phyloP scores from a whole-genome alignment of 1,139 yeast species.

The Scheffersomyces insectosa region DNA sequence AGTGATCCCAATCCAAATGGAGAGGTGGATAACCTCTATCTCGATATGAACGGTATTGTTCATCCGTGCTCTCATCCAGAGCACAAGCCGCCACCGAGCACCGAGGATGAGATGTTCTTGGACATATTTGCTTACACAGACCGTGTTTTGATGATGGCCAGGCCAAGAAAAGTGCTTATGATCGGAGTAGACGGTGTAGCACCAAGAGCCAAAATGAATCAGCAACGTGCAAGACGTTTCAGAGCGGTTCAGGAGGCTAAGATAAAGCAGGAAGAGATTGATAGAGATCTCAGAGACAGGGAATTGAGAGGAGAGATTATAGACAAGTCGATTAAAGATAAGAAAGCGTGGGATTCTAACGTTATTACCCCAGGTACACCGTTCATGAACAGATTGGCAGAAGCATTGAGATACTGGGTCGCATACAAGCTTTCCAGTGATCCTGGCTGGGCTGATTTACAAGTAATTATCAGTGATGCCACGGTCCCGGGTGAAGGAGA shows the following conservation, averaged over 20 bases:
- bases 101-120: slow-evolving; percentile 92
- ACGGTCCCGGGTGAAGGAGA: slow-evolving; percentile 99
- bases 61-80: slow-evolving; percentile 98
- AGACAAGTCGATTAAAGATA: slow-evolving; percentile 61
- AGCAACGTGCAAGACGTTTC: slow-evolving; percentile 93
- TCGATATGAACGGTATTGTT: slow-evolving; percentile 97
- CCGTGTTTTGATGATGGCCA: slow-evolving; percentile 85
- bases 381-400: slow-evolving; percentile 88
- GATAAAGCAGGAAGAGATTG: slow-evolving; percentile 61
- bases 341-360: slow-evolving; percentile 80
- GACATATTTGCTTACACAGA: slow-evolving; percentile 90
- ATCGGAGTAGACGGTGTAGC: slow-evolving; percentile 99
- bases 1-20: slow-evolving; percentile 90
- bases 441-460: slow-evolving; percentile 86
- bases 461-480: slow-evolving; percentile 88
- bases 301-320: slow-evolving; percentile 64
- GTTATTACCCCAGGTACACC: slow-evolving; percentile 99
- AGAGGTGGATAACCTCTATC: slow-evolving; percentile 84
- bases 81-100: slow-evolving; percentile 88
- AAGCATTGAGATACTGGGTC: slow-evolving; percentile 83
- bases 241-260: slow-evolving; percentile 93
- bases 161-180: slow-evolving; percentile 88
- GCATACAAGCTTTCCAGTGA: slow-evolving; percentile 84
- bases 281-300: slow-evolving; percentile 49
- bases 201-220: slow-evolving; percentile 98